These are phyloP conservation scores for Gloeophyllum trabeum DNA, from an alignment of 768 basidiomycete genomes.

Conservation along the genomic window DNA sequence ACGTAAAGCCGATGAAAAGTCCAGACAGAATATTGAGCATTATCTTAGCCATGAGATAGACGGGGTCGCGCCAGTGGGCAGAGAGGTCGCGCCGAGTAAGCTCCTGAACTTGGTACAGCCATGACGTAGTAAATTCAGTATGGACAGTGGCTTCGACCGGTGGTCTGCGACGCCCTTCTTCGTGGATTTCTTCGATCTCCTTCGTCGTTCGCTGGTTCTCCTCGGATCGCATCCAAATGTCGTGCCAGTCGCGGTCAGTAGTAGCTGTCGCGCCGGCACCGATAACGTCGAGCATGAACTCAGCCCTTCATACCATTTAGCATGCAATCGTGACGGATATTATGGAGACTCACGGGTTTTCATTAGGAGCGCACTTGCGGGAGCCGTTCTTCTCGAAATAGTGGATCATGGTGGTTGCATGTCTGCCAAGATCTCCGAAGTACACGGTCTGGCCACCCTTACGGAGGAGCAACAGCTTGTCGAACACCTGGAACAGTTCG, in stretches of 20 bases:
- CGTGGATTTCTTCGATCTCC: slow-evolving; percentile 33
- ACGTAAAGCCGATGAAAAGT: slow-evolving; percentile 32
- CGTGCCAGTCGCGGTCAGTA: slow-evolving; percentile 34
- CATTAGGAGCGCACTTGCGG: slow-evolving; percentile 44
- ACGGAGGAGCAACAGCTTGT: slow-evolving; percentile 63
- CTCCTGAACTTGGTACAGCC: slow-evolving; percentile 22
- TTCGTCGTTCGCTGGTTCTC: slow-evolving; percentile 24
- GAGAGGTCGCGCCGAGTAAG: slow-evolving; percentile 20
- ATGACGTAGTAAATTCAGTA: slow-evolving; percentile 25
- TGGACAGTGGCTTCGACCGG: slow-evolving; percentile 13
- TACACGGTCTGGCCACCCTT: slow-evolving; percentile 67
- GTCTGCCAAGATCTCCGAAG: slow-evolving; percentile 57
- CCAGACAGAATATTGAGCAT: slow-evolving; percentile 20
- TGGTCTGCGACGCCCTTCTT: slow-evolving; percentile 19
- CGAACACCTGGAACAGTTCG: slow-evolving; percentile 77
- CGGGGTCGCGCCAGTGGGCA: slow-evolving; percentile 28
- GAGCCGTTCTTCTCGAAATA: slow-evolving; percentile 72
- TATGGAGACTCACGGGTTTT: slow-evolving; percentile 41
- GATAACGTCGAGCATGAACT: slow-evolving; percentile 40
- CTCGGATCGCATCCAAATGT: slow-evolving; percentile 31
- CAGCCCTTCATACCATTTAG: slow-evolving; percentile 13
- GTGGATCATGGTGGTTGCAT: slow-evolving; percentile 49
- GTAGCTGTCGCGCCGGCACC: slow-evolving; percentile 43
- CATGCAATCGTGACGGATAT: slow-evolving; percentile 7
- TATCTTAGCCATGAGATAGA: slow-evolving; percentile 27